Evolutionary conservation across 2,329 filamentous ascomycete species (phyloP), one percentile per base, ranked within the genome.

Genomic region (Aspergillus fijiensis): DNA sequence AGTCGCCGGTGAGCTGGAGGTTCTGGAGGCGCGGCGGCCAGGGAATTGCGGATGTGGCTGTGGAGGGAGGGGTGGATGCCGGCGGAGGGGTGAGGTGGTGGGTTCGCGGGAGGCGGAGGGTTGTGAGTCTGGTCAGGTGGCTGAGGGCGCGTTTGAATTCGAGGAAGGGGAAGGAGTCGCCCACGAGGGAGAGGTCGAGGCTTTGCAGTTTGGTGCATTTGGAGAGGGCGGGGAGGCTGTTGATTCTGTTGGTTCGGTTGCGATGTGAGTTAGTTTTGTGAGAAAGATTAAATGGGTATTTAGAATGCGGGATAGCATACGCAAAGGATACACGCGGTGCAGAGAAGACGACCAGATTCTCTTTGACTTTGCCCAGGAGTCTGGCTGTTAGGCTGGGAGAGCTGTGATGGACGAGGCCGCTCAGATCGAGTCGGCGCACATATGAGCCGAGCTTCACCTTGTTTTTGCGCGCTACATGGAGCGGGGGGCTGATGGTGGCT

Each of bases 281-380:
- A 51, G 23, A 12, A 52, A 7, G 12, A 14, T 23, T 6, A 9
- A 35, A 49, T 5, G 4, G 23, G n/a, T 14, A 19, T 21, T 14
- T 51, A n/a, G 39, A n/a, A 48, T 23, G 12, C 42, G 19, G 14
- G 9, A 11, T 16, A 19, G n/a, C 79, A 69, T 66, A 81, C 77
- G 81, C 81, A 65, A 88, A 87, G 4, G 81, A 82, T 4, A 82
- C 79, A 60, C 83, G 82, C 1, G 86, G 86, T 1, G 85, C 84
- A 51, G 82, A 70, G 67, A 87, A 87, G n/a, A 74, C 70, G 62
- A 82, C 76, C 19, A 88, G 69, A 2, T 75, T 80, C 5, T 73
- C 70, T 62, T 84, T 86, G 1, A 83, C 80, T 53, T 83, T 76
- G 25, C 82, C 79, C 3, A 88, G 74, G 7, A 88, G 71, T 33